phyloP scores from a whole-genome alignment of 306 rosid genomes.

The Calophaca sinica region DNA sequence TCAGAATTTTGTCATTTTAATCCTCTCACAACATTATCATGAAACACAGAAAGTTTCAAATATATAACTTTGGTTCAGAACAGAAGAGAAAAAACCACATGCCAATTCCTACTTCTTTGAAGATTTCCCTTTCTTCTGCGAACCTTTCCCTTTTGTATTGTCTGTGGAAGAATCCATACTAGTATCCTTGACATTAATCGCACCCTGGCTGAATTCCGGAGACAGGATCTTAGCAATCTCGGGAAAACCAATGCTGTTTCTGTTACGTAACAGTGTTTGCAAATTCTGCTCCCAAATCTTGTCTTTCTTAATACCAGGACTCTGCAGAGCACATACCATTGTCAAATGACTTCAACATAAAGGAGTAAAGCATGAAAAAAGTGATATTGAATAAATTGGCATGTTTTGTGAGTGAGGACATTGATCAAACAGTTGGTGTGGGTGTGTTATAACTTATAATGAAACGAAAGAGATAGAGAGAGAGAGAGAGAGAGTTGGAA shows the following conservation, averaged over 20 bases:
- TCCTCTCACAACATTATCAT: neutral
- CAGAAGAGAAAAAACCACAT: neutral
- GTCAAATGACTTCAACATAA: neutral
- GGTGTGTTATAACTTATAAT: neutral
- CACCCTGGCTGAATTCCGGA: conserved; percentile 61
- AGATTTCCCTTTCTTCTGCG: conserved; percentile 52
- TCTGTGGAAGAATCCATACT: conserved; percentile 44
- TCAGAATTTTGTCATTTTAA: neutral
- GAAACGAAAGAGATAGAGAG: neutral
- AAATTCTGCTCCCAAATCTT: conserved; percentile 69
- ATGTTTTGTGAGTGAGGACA: conserved; percentile 36
- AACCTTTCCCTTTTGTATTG: conserved; percentile 48
- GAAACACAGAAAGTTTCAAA: conserved; percentile 13
- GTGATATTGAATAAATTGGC: neutral
- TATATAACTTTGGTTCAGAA: conserved; percentile 18
- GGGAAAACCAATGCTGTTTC: conserved; percentile 56
- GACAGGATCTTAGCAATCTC: conserved; percentile 65
- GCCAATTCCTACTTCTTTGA: conserved; percentile 52
- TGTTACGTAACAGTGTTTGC: conserved; percentile 61
- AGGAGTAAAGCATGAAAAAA: neutral
- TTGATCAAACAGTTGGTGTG: conserved; percentile 47
- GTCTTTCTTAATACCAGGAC: conserved; percentile 73
- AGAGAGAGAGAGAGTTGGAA: neutral
- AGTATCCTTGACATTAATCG: conserved; percentile 49
- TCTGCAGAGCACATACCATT: conserved; percentile 52